Percentiles rank a stretch among this genome's conserved stretches.
Conservation (phyloP, 1,284 basidiomycete species). For the Ustilago shanxiensis region DNA sequence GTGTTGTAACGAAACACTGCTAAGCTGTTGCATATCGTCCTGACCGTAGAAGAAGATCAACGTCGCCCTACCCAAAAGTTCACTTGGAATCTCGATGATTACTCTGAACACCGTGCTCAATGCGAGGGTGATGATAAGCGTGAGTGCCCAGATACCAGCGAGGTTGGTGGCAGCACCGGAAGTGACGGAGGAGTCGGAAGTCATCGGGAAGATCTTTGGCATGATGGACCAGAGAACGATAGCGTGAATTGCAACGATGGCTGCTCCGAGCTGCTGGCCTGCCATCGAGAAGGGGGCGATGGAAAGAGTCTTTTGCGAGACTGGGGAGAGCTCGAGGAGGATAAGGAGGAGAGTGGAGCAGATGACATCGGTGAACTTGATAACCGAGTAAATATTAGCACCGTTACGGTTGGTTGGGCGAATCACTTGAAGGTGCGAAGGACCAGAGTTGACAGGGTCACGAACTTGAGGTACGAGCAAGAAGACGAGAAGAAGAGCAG, state of each 20-base stretch:
- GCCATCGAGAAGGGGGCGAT: conserved; percentile 34
- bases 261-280: conserved; percentile 48
- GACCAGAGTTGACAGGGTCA: conserved; percentile 29
- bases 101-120: conserved; percentile 35
- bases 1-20: conserved; percentile 22
- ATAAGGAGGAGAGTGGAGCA: conserved; percentile 32
- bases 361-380: conserved; percentile 45
- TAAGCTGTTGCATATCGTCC: conserved; percentile 41
- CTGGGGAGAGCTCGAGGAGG: conserved; percentile 27
- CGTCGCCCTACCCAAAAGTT: conserved; percentile 41
- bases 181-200: conserved; percentile 18
- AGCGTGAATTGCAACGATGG: conserved; percentile 36
- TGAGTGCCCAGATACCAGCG: conserved; percentile 47
- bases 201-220: conserved; percentile 49
- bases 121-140: conserved; percentile 37
- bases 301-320: conserved; percentile 23
- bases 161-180: conserved; percentile 32
- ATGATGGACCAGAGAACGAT: conserved; percentile 48
- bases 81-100: conserved; percentile 41
- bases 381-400: conserved; percentile 38
- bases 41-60: conserved; percentile 51
- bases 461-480: conserved; percentile 40
- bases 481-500: conserved; percentile 31
- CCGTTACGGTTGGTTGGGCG: conserved; percentile 26
- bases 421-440: conserved; percentile 37